phyloP scores from a whole-genome alignment of 2,329 filamentous ascomycete species.

The Tolypocladium amazonense region DNA sequence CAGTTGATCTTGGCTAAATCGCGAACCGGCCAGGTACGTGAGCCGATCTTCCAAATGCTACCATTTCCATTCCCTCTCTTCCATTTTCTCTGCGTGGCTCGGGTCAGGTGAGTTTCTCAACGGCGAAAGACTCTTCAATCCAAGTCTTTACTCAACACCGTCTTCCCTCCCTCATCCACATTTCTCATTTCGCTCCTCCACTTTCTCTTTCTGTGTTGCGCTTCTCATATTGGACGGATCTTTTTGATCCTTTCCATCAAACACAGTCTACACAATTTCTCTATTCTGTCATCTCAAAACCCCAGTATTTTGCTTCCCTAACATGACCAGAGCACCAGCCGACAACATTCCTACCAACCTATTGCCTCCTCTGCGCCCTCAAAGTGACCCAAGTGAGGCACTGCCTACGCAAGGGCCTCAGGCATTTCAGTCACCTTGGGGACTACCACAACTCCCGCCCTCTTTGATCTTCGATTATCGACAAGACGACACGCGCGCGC shows the following conservation, averaged over 20 bases:
- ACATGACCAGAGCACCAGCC: not conserved
- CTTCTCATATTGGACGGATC: not conserved
- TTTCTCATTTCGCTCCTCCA: not conserved
- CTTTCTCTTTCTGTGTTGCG: not conserved
- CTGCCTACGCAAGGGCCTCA: not conserved
- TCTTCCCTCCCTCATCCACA: not conserved
- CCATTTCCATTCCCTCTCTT: too few species aligned
- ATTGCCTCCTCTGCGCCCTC: constrained; percentile 1
- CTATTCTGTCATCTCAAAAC: not conserved
- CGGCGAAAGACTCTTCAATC: not conserved
- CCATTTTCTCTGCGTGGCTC: not conserved
- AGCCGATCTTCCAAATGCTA: too few species aligned
- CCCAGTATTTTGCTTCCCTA: not conserved
- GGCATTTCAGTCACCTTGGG: not conserved
- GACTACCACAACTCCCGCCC: constrained; percentile 1
- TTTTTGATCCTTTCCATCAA: not conserved
- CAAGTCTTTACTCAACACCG: not conserved
- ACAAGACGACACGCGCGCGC: constrained; percentile 1
- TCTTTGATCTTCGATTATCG: constrained; percentile 2
- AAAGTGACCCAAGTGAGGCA: not conserved
- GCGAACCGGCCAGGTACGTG: too few species aligned
- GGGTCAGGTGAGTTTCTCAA: not conserved
- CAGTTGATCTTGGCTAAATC: not conserved
- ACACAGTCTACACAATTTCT: not conserved
- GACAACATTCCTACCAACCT: not conserved